Percentiles rank a stretch among this genome's conserved stretches.
phyloP scores from a whole-genome alignment of 768 basidiomycete genomes.

The Lyophyllum shimeji region DNA sequence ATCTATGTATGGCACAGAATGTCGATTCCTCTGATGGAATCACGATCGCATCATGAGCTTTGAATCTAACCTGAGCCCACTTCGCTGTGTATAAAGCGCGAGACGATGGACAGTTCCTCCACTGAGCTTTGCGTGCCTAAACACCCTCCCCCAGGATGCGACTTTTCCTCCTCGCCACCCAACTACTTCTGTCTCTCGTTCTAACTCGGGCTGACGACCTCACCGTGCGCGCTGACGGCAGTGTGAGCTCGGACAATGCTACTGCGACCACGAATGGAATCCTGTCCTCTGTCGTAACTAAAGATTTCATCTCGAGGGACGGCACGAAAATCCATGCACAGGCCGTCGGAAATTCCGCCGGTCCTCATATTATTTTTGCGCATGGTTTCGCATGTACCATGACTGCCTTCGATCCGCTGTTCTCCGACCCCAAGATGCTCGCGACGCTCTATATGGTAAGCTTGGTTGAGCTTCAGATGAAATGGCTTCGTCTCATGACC shows the following conservation, averaged over 20 bases:
- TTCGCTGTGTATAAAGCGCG: background rate
- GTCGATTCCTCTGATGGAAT: background rate
- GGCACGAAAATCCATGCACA: slow-evolving; percentile 10
- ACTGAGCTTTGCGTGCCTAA: background rate
- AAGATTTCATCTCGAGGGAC: slow-evolving; percentile 5
- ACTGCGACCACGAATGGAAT: background rate
- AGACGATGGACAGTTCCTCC: background rate
- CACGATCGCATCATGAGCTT: background rate
- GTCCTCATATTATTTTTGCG: slow-evolving; percentile 11
- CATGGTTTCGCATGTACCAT: slow-evolving; percentile 11
- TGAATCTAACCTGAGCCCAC: background rate
- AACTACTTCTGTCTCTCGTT: background rate
- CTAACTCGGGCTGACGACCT: slow-evolving; percentile 10
- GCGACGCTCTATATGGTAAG: slow-evolving; percentile 9
- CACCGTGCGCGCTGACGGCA: background rate
- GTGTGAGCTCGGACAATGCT: background rate
- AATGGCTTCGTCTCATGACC: background rate
- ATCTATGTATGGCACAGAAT: background rate
- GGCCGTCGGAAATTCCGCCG: slow-evolving; percentile 5
- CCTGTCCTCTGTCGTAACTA: background rate
- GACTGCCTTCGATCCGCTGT: slow-evolving; percentile 10
- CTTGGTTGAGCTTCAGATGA: background rate
- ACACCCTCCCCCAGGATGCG: background rate
- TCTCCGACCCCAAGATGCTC: background rate
- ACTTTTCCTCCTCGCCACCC: background rate